Evolutionary conservation across 192 early-diverging fungal genomes (phyloP).

Genomic region (Backusella luteola): DNA sequence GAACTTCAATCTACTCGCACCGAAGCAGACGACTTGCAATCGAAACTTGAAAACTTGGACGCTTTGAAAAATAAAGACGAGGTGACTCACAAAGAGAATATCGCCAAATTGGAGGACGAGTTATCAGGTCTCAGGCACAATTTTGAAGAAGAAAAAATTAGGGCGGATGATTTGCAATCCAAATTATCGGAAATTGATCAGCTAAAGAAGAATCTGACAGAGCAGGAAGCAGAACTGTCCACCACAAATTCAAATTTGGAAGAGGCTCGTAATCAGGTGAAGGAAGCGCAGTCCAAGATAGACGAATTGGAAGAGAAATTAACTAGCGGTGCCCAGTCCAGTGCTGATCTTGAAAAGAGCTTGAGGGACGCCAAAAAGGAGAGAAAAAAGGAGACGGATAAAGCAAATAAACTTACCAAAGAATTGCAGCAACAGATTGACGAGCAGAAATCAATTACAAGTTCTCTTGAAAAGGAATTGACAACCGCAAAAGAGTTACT

Average conservation of each 20-base stretch:
- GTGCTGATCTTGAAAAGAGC: neutral
- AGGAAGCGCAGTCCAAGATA: neutral
- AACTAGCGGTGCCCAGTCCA: neutral
- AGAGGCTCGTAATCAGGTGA: neutral
- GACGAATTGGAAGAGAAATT: neutral
- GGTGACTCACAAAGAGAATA: neutral
- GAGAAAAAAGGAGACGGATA: neutral
- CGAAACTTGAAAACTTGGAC: conserved; percentile 2
- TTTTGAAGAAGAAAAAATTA: neutral
- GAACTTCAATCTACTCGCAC: neutral
- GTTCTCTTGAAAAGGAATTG: neutral
- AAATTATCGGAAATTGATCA: neutral
- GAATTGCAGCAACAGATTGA: neutral
- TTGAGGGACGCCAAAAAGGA: neutral
- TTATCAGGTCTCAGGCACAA: neutral
- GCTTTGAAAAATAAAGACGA: neutral
- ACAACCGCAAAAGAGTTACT: neutral
- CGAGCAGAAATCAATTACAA: neutral
- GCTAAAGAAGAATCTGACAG: neutral
- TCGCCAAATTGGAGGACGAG: neutral
- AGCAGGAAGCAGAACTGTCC: neutral
- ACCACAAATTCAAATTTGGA: neutral
- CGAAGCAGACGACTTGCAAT: neutral
- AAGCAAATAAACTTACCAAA: neutral
- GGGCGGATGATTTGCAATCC: neutral